phyloP scores from a whole-genome alignment of 345 rosid genomes.

The Salix udensis region DNA sequence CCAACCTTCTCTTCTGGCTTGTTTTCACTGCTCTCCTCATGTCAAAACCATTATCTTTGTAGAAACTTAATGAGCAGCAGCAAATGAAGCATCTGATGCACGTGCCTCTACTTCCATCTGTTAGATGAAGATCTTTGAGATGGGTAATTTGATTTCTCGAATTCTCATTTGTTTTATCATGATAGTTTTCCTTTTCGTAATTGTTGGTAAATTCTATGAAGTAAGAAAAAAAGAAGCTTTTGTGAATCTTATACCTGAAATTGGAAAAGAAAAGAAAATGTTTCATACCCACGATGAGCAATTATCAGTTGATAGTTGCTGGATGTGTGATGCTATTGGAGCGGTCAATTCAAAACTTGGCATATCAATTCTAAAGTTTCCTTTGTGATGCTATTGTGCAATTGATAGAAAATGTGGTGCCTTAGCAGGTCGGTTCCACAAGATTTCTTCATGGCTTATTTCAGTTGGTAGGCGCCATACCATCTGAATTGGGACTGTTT shows the following conservation, averaged over 20 bases:
- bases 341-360: not conserved
- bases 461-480: not conserved
- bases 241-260: not conserved
- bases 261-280: not conserved
- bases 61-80: slow-evolving; percentile 74
- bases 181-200: not conserved
- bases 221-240: not conserved
- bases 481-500: not conserved
- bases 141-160: slow-evolving; percentile 15
- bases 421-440: not conserved
- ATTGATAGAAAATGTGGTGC: not conserved
- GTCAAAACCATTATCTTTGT: slow-evolving; percentile 29
- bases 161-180: not conserved
- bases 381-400: not conserved
- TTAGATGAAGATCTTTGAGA: slow-evolving; percentile 46
- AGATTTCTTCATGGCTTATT: not conserved
- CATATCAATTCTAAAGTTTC: not conserved
- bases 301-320: not conserved
- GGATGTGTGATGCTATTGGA: not conserved
- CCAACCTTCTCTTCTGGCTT: slow-evolving; percentile 17
- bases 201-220: not conserved
- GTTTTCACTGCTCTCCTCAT: slow-evolving; percentile 21
- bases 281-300: not conserved
- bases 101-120: slow-evolving; percentile 32
- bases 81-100: slow-evolving; percentile 34